These are phyloP conservation scores for Huntiella moniliformis DNA, from an alignment of 2,329 filamentous ascomycete genomes.

Conservation along the genomic window DNA sequence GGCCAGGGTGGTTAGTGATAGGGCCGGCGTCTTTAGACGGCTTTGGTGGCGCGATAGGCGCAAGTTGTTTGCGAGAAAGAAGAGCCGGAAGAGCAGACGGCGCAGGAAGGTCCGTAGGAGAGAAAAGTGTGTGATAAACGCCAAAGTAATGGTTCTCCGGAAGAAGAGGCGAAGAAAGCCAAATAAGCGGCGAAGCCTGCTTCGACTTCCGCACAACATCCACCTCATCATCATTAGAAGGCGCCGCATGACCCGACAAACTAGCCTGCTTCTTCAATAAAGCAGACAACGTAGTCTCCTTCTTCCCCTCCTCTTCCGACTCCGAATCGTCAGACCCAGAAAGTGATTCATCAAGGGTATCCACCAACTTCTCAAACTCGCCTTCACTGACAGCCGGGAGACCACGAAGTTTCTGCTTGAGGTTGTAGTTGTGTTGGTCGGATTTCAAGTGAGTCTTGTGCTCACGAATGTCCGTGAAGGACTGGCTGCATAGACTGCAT, in stretches of 20 bases:
- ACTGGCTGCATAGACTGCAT: conserved; percentile 60
- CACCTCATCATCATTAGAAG: conserved; percentile 14
- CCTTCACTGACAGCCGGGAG: conserved; percentile 51
- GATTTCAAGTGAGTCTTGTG: conserved; percentile 76
- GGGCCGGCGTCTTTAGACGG: conserved; percentile 39
- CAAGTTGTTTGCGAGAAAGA: conserved; percentile 59
- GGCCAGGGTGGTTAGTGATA: conserved; percentile 42
- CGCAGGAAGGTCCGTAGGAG: conserved; percentile 49
- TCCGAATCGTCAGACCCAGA: conserved; percentile 69
- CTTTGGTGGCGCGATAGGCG: conserved; percentile 36
- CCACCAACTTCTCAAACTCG: conserved; percentile 74
- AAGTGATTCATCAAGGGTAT: conserved; percentile 69
- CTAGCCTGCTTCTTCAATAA: conserved; percentile 71
- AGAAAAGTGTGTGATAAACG: conserved; percentile 68
- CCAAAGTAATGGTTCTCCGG: conserved; percentile 67
- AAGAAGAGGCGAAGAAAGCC: conserved; percentile 62
- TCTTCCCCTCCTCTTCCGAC: conserved; percentile 43
- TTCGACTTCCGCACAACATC: neutral
- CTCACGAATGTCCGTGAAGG: conserved; percentile 55
- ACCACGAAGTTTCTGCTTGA: conserved; percentile 76
- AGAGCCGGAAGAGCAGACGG: conserved; percentile 43
- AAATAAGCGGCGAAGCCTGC: conserved; percentile 45
- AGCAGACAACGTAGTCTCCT: conserved; percentile 53
- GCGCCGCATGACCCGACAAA: conserved; percentile 34
- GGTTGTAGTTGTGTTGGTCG: conserved; percentile 82